These are phyloP conservation scores for Neonectria coccinea DNA, from an alignment of 2,329 filamentous ascomycete species.

Conservation along the genomic window DNA sequence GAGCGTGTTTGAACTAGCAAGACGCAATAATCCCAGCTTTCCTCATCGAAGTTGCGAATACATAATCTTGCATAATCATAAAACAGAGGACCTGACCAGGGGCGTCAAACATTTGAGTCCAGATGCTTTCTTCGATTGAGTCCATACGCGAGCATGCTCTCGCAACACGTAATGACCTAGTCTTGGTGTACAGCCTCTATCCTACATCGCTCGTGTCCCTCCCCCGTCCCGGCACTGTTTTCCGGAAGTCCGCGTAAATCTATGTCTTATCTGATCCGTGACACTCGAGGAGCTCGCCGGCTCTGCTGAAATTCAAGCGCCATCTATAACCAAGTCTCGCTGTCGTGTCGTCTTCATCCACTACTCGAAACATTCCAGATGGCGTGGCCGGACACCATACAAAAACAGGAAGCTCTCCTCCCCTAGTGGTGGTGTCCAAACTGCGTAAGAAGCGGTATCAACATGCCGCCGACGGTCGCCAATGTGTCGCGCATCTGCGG, in stretches of 20 bases:
- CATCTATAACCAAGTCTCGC: slow-evolving; percentile 30
- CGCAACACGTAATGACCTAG: slow-evolving; percentile 1
- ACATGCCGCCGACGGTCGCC: slow-evolving; percentile 79
- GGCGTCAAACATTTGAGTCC: background rate
- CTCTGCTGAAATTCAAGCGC: slow-evolving; percentile 35
- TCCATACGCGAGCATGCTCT: slow-evolving; percentile 5
- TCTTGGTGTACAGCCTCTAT: slow-evolving; percentile 20
- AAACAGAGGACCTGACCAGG: background rate
- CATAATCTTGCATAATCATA: slow-evolving; percentile 4
- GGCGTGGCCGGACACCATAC: slow-evolving; percentile 25
- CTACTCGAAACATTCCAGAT: slow-evolving; percentile 17
- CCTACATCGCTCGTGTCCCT: slow-evolving; percentile 28
- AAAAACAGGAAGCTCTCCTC: slow-evolving; percentile 17
- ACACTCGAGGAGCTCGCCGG: slow-evolving; percentile 39
- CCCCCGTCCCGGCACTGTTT: slow-evolving; percentile 21
- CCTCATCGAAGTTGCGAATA: background rate
- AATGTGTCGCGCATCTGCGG: slow-evolving; percentile 76
- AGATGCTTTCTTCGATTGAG: slow-evolving; percentile 1
- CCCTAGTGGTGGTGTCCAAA: slow-evolving; percentile 77
- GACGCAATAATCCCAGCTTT: background rate
- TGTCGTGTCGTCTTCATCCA: slow-evolving; percentile 26
- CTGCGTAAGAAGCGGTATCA: slow-evolving; percentile 81
- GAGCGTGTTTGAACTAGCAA: slow-evolving; percentile 11
- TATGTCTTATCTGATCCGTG: slow-evolving; percentile 33
- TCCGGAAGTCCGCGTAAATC: slow-evolving; percentile 23